Percentiles rank a stretch among this genome's conserved stretches.
phyloP scores from a whole-genome alignment of 208 protist genomes.

The Leishmania guyanensis region DNA sequence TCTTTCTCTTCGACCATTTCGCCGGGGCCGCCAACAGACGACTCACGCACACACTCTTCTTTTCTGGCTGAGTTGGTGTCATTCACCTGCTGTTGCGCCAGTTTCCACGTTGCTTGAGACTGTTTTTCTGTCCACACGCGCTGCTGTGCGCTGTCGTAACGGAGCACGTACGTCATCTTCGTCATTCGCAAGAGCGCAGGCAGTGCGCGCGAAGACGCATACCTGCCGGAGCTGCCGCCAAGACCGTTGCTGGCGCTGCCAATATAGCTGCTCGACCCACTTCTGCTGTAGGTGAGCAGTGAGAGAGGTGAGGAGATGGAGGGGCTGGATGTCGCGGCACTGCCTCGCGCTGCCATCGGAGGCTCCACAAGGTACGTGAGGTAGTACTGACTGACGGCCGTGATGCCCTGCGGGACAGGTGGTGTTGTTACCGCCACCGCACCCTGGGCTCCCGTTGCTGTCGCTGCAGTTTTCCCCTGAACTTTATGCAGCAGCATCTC shows the following conservation, averaged over 20 bases:
- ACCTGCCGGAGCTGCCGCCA: not conserved
- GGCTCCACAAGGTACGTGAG: slow-evolving; percentile 3
- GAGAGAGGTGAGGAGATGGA: slow-evolving; percentile 3
- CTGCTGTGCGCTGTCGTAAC: slow-evolving; percentile 17
- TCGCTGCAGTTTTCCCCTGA: not conserved
- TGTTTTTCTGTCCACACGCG: slow-evolving; percentile 14
- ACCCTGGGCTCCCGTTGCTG: not conserved
- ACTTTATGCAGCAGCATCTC: slow-evolving; percentile 11
- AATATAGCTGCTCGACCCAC: not conserved
- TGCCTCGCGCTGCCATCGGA: not conserved
- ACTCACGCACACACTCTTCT: not conserved
- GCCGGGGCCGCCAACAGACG: not conserved
- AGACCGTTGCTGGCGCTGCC: not conserved
- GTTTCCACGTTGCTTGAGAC: not conserved
- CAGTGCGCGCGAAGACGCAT: not conserved
- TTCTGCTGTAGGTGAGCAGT: not conserved
- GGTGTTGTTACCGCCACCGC: not conserved
- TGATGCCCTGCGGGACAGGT: not conserved
- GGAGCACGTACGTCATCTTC: not conserved
- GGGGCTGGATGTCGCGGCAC: not conserved
- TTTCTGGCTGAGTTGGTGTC: not conserved
- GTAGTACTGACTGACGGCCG: slow-evolving; percentile 1
- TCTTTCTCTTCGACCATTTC: not conserved
- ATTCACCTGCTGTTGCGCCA: not conserved
- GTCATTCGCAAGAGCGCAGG: no score